Percentiles rank a stretch among this genome's conserved stretches.
Evolutionary conservation across 2,329 filamentous ascomycete genomes (phyloP).

Genomic region (Trichophyton verrucosum): DNA sequence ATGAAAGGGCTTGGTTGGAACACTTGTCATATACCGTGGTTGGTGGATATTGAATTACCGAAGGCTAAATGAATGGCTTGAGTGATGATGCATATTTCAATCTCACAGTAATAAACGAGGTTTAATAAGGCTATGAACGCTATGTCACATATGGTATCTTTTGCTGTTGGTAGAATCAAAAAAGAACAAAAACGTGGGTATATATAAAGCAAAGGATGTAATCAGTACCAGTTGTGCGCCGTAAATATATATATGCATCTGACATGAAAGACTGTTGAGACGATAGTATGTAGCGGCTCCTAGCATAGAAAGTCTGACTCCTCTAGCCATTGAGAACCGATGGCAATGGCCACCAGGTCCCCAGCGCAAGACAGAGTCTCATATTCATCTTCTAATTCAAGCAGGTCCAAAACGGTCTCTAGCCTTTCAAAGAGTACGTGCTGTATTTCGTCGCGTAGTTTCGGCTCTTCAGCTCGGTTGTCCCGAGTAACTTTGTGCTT

Average conservation of each 20-base stretch:
- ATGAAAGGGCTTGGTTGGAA: conserved; percentile 36
- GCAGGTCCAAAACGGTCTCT: conserved; percentile 22
- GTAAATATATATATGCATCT: neutral
- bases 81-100: neutral
- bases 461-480: conserved; percentile 1
- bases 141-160: neutral
- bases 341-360: conserved; percentile 33
- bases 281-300: neutral
- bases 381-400: conserved; percentile 28
- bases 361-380: conserved; percentile 33
- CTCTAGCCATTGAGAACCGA: conserved; percentile 30
- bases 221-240: neutral
- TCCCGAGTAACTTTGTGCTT: conserved; percentile 6
- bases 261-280: neutral
- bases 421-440: conserved; percentile 24
- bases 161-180: neutral
- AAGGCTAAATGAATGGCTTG: conserved; percentile 1
- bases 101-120: neutral
- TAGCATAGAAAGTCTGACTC: conserved; percentile 28
- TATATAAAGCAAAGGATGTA: neutral
- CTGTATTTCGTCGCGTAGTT: conserved; percentile 12
- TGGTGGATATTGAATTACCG: conserved; percentile 40
- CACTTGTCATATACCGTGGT: conserved; percentile 41
- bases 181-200: neutral
- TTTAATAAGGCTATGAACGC: neutral